Conservation (phyloP, 1,284 basidiomycete genomes). For the Termitomyces sp. region DNA sequence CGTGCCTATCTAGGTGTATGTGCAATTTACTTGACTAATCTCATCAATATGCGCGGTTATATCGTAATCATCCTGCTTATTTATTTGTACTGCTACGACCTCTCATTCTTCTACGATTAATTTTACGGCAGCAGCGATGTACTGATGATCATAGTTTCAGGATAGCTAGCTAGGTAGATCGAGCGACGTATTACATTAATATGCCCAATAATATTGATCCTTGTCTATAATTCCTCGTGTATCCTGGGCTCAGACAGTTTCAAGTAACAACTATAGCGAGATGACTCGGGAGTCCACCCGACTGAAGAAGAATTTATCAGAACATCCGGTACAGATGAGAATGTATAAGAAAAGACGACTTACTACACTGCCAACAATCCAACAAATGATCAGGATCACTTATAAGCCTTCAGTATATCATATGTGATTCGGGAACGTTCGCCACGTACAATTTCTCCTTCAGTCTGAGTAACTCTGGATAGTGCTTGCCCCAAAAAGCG, state of each 20-base stretch:
- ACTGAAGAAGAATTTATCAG: constrained; percentile 17
- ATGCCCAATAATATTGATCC: neutral
- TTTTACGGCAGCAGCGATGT: neutral
- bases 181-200: neutral
- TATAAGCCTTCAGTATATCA: constrained; percentile 19
- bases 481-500: constrained; percentile 53
- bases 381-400: constrained; percentile 49
- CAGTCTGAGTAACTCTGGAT: constrained; percentile 38
- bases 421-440: neutral
- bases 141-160: neutral
- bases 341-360: constrained; percentile 17
- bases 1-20: neutral
- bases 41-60: neutral
- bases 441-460: constrained; percentile 51
- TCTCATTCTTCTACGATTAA: too few relatives aligned
- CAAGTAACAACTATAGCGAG: constrained; percentile 26
- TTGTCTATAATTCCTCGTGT: constrained; percentile 1
- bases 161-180: neutral
- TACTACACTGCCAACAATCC: constrained; percentile 60
- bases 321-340: neutral
- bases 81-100: too few relatives aligned
- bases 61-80: neutral
- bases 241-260: neutral
- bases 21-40: neutral
- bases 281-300: constrained; percentile 26